Evolutionary conservation across 73 alveolate species (phyloP), one percentile per base, ranked within the genome.

Genomic region (Paramecium primaurelia): DNA sequence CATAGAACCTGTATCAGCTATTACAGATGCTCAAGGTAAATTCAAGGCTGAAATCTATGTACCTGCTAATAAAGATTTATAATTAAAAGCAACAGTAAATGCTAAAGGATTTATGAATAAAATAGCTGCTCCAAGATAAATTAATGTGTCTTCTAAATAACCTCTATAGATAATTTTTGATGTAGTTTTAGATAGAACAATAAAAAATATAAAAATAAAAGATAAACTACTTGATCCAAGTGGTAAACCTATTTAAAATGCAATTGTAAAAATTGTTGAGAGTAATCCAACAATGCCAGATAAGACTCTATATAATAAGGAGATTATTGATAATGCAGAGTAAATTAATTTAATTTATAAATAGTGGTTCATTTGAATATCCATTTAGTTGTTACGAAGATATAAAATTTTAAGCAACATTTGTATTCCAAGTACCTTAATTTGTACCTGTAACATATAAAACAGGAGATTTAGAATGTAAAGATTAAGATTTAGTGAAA

Each of bases 321-420:
- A 73, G 34, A 44, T 73, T 10, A 73, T 37, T 8, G 87, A 73
- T 73, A 73, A 73, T 36, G n/a, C 87, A 73, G 87, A 73, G 87
- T 73, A 73, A 49, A 8, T 73, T 3, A 36, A 6, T 36, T 2
- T 0, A 12, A 34, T 37, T 40, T 8, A 37, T 16, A 18, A 54
- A 37, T 73, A 73, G 87, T 73, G 87, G 87, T n/a, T 30, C 87
- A 34, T 34, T 73, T 10, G 58, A 73, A 73, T 73, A 37, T 34
- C 40, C 40, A 3, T 73, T 73, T 18, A 20, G 20, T n/a, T 73
- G 87, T 44, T 73, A 73, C 4, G 60, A 73, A 36, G 34, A 73
- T 36, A 1, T 36, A 12, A 73, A 73, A 7, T 73, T 73, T 73
- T 12, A 73, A 34, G 87, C 87, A 30, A 73, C 59, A 9, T 40